Evolutionary conservation across 1,284 basidiomycete genomes (phyloP).

Genomic region (Ustilago sp.): DNA sequence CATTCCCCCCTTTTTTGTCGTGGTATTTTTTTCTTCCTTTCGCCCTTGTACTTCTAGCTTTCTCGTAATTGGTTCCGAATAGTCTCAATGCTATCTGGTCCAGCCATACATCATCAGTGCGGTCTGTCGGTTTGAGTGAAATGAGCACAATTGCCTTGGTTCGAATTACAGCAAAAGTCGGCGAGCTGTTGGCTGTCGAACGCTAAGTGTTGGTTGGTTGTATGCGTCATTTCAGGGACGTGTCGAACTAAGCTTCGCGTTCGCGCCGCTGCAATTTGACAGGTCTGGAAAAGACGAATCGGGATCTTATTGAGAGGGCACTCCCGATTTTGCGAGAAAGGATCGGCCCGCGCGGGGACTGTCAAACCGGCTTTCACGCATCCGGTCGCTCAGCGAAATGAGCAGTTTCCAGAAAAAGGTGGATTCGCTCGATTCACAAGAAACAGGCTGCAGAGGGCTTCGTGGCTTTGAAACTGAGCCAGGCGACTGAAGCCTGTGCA

Average conservation of each 20-base stretch:
- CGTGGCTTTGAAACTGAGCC: slow-evolving; percentile 7
- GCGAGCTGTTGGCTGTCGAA: not conserved
- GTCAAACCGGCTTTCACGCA: slow-evolving; percentile 8
- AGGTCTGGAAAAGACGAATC: not conserved
- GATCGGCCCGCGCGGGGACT: slow-evolving; percentile 2
- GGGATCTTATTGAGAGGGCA: not conserved
- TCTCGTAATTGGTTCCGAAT: slow-evolving; percentile 37
- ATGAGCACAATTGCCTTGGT: not conserved
- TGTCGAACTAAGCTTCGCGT: not conserved
- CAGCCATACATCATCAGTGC: not conserved
- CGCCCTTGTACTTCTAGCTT: slow-evolving; percentile 48
- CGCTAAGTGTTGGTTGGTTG: slow-evolving; percentile 2
- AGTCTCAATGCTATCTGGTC: slow-evolving; percentile 43
- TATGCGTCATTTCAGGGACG: not conserved
- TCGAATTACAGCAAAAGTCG: too few species aligned
- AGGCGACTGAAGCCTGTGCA: not conserved
- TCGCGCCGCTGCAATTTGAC: not conserved
- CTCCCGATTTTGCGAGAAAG: not conserved
- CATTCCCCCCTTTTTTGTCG: slow-evolving; percentile 34
- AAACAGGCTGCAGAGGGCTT: not conserved
- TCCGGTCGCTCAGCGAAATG: not conserved
- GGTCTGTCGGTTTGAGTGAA: not conserved
- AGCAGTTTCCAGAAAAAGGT: slow-evolving; percentile 2
- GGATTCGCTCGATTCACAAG: not conserved
- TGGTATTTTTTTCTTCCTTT: slow-evolving; percentile 38